Base-by-base conservation (phyloP, 306 rosid genomes). In the Trifolium subterraneum region DNA sequence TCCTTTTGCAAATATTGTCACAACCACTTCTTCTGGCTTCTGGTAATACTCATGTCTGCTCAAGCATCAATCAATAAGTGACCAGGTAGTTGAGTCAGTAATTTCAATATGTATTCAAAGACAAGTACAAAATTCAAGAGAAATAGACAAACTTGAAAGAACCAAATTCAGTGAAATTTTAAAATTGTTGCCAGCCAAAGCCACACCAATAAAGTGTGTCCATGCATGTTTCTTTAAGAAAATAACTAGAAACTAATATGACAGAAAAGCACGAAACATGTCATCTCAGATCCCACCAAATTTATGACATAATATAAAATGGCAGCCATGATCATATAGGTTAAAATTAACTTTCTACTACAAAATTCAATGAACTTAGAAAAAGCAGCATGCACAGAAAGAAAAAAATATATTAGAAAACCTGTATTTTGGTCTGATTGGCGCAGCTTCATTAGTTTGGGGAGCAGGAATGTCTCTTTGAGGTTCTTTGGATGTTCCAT, bases 11-110 rank as follows among this genome's bases (percentile, higher is more conserved):
- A 95, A 90, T 78, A 95, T 84, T 14, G 99, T 90, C 78, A 92
- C 70, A 27, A 95, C 96, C 86, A 81, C 96, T 85, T 95, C 99
- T 3, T 88, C 99, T 29, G 91, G 87, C 83, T 84, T 90, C 87
- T 95, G 99, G 87, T 88, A 95, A 86, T 61, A 87, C 77, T 92
- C 99, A 81, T 95, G 96, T 83, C 99, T 95, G 88, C 76, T 64
- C 68, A 31, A 44, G 68, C 73, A 84, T 39, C 48, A 73, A 72
- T 33, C 63, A 80, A 59, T 48, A 69, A 20, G 73, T 68, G 48
- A 70, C 16, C 55, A 75, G 38, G 22, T 19, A 44, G 36, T 76
- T 70, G 59, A 78, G 56, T 69, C 25, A 60, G 42, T 29, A 79
- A 39, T 44, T 27, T 44, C 38, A 15, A 60, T 54, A n/a, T 48